These are phyloP conservation scores for Lactarius tabidus DNA, from an alignment of 768 basidiomycete species.

Conservation along the genomic window DNA sequence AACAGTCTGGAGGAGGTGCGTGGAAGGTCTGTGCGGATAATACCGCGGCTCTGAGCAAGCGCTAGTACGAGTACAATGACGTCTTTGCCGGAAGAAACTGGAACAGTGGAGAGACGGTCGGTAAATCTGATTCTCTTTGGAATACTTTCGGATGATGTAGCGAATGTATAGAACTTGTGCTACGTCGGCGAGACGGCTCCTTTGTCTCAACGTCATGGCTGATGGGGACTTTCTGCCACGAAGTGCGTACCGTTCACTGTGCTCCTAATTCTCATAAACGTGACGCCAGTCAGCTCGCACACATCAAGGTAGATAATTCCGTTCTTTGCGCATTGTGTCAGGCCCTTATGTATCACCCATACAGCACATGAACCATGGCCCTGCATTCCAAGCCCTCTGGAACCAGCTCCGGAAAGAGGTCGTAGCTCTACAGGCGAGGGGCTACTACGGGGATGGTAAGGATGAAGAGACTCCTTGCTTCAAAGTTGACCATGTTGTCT, in stretches of 20 bases:
- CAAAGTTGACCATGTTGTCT: not conserved
- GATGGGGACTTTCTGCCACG: slow-evolving; percentile 78
- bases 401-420: slow-evolving; percentile 61
- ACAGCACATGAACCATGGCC: slow-evolving; percentile 79
- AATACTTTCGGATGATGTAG: not conserved
- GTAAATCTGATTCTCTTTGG: slow-evolving; percentile 36
- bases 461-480: not conserved
- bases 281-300: slow-evolving; percentile 56
- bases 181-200: slow-evolving; percentile 56
- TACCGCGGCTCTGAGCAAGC: not conserved
- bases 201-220: slow-evolving; percentile 64
- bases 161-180: slow-evolving; percentile 59
- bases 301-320: slow-evolving; percentile 57
- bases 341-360: not conserved
- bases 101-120: slow-evolving; percentile 78
- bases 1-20: slow-evolving; percentile 80
- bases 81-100: slow-evolving; percentile 84
- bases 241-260: slow-evolving; percentile 45
- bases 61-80: slow-evolving; percentile 69
- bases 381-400: slow-evolving; percentile 75
- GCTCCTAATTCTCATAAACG: not conserved
- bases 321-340: not conserved
- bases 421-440: slow-evolving; percentile 60
- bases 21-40: not conserved
- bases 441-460: slow-evolving; percentile 80